Evolutionary conservation across 2,329 filamentous ascomycete genomes (phyloP).

Genomic region (Chlorencoelia australis): DNA sequence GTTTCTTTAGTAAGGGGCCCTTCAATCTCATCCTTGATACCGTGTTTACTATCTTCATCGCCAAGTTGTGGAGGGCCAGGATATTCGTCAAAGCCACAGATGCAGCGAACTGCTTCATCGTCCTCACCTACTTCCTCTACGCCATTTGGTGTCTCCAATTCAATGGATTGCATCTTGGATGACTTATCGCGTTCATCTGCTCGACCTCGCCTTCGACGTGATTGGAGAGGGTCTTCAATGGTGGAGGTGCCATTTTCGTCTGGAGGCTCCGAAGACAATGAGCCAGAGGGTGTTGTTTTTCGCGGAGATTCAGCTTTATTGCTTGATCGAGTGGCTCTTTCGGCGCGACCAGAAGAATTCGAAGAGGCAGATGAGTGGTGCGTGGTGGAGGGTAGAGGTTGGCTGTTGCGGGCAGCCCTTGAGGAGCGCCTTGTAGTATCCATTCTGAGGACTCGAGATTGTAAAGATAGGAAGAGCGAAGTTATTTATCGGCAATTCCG

Average conservation of each 20-base stretch:
- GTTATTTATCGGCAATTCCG: no score
- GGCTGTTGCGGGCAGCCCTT: conserved; percentile 75
- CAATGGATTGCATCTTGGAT: conserved; percentile 41
- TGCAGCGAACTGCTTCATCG: conserved; percentile 89
- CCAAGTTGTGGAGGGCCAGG: conserved; percentile 61
- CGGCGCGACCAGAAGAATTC: conserved; percentile 64
- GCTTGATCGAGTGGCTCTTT: conserved; percentile 63
- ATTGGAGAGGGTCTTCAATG: conserved; percentile 55
- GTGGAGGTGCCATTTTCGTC: conserved; percentile 46
- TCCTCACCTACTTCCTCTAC: conserved; percentile 64
- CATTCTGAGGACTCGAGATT: conserved; percentile 30
- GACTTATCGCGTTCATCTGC: conserved; percentile 24
- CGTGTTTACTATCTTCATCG: conserved; percentile 42
- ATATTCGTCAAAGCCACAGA: conserved; percentile 92
- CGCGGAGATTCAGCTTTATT: conserved; percentile 63
- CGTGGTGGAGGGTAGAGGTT: conserved; percentile 56
- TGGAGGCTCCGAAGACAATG: conserved; percentile 58
- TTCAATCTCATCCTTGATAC: conserved; percentile 46
- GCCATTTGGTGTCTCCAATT: conserved; percentile 40
- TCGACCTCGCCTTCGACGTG: conserved; percentile 68
- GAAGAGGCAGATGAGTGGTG: conserved; percentile 72
- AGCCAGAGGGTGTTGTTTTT: conserved; percentile 66
- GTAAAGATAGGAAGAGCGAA: no score
- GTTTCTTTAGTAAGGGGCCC: conserved; percentile 46
- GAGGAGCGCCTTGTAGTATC: conserved; percentile 71